A percentile compares a stretch with the other conserved stretches of the same genome.
Conservation (phyloP, 164 flowering plant species). For the Amborella trichopoda region DNA sequence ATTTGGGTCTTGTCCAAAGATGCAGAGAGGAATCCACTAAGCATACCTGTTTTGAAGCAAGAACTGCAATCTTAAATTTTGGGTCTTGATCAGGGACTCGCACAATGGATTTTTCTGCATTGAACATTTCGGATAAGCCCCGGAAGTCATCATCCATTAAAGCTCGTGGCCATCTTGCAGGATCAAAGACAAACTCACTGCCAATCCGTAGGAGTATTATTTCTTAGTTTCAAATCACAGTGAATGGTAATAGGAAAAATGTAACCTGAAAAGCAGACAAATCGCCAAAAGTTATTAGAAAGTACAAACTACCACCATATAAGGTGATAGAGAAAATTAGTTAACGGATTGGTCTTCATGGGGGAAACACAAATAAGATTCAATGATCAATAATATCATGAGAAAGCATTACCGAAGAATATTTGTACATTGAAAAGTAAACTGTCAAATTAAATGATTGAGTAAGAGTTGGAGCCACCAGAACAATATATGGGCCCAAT, state of each 20-base stretch:
- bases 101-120: slow-evolving; percentile 63
- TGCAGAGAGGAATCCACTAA: not conserved
- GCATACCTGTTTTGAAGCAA: slow-evolving; percentile 78
- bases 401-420: too few species aligned
- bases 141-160: slow-evolving; percentile 78
- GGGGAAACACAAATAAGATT: too few species aligned
- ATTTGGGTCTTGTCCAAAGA: too few species aligned
- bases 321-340: too few species aligned
- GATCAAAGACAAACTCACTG: slow-evolving; percentile 87
- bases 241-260: not conserved
- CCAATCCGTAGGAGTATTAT: slow-evolving; percentile 7
- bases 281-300: not conserved
- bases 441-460: too few species aligned
- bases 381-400: too few species aligned
- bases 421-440: too few species aligned
- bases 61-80: slow-evolving; percentile 74
- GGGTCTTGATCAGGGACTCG: slow-evolving; percentile 75
- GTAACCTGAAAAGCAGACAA: not conserved
- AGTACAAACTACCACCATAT: too few species aligned
- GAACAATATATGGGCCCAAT: too few species aligned
- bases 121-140: slow-evolving; percentile 41
- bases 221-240: not conserved
- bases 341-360: too few species aligned
- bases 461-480: too few species aligned
- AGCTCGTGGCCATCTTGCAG: slow-evolving; percentile 60